phyloP scores from a whole-genome alignment of 106 monocot genomes.

The Platanthera guangdongensis region DNA sequence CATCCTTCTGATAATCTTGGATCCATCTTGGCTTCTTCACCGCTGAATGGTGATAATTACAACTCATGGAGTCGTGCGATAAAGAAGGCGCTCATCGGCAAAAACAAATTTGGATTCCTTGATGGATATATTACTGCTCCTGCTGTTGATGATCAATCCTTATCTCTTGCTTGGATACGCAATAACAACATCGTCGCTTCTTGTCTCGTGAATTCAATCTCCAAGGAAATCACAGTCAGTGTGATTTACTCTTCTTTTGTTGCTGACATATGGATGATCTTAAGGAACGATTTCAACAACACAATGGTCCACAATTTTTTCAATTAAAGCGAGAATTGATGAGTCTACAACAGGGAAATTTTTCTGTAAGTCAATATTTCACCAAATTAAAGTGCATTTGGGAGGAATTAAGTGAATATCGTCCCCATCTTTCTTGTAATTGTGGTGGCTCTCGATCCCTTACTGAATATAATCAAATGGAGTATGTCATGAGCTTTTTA shows the following conservation, averaged over 20 bases:
- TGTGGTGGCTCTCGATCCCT: too few species aligned
- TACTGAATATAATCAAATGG: too few species aligned
- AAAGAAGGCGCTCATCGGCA: not conserved
- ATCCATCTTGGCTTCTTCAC: not conserved
- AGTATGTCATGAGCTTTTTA: too few species aligned
- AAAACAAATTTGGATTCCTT: slow-evolving; percentile 10
- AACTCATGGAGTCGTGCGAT: not conserved
- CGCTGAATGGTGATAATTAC: slow-evolving; percentile 5
- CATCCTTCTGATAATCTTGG: not conserved
- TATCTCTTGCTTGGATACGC: not conserved
- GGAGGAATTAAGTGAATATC: too few species aligned
- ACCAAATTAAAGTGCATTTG: too few species aligned
- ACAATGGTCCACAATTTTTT: slow-evolving; percentile 5
- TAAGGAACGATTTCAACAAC: not conserved
- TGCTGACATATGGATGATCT: not conserved
- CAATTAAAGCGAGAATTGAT: too few species aligned
- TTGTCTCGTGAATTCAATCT: not conserved
- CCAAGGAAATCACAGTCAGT: not conserved
- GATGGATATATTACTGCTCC: not conserved
- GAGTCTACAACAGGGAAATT: too few species aligned
- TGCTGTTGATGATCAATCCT: not conserved
- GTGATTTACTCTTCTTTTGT: not conserved
- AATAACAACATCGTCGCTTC: slow-evolving; percentile 6
- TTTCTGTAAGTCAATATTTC: too few species aligned
- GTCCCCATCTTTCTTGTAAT: too few species aligned